Evolutionary conservation across 2,329 filamentous ascomycete genomes (phyloP), one percentile per base, ranked within the genome.

Genomic region (Alternaria viburni): DNA sequence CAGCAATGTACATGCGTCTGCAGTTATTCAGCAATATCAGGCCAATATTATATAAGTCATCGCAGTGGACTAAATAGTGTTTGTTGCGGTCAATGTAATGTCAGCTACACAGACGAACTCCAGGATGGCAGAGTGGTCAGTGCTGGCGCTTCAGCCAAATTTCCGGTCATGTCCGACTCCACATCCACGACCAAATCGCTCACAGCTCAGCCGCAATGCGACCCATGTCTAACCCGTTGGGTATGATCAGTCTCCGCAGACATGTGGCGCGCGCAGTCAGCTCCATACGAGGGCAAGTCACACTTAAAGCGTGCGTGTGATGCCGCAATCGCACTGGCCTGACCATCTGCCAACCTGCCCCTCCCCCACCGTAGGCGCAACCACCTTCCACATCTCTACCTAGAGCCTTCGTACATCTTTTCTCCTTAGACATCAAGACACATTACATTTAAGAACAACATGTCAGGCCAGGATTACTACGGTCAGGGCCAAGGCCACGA

Each of bases 401-500:
- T 59, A 59, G 23, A 52, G 60, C 26, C 41, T 25, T 26, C 47
- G 7, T 28, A 57, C 46, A 46, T 41, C 30, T 32, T 19, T 7
- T 44, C 30, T 25, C 44, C 12, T 21, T 32, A 15, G 3, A 43
- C 10, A 21, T n/a, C 41, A 21, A 32, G 10, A 23, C 1, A 46
- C n/a, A 32, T 12, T 3, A 47, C 4, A n/a, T 41, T 17, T 10
- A 15, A 57, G 43, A 51, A 10, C 46, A 52, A 41, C 54, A 74
- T 74, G 70, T 67, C 72, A 19, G 74, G 65, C 50, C 64, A 77
- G 59, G 76, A 77, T 51, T 80, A 79, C 62, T 80, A 80, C 70
- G 75, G 77, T 30, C 69, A 74, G 23, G 64, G 69, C 23, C 66
- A 69, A 41, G 57, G 54, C 36, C 64, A 69, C 10, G 43, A 30